Evolutionary conservation across 495 filamentous ascomycete genomes (phyloP), one percentile per base, ranked within the genome.

Genomic region (Neurospora terricola): DNA sequence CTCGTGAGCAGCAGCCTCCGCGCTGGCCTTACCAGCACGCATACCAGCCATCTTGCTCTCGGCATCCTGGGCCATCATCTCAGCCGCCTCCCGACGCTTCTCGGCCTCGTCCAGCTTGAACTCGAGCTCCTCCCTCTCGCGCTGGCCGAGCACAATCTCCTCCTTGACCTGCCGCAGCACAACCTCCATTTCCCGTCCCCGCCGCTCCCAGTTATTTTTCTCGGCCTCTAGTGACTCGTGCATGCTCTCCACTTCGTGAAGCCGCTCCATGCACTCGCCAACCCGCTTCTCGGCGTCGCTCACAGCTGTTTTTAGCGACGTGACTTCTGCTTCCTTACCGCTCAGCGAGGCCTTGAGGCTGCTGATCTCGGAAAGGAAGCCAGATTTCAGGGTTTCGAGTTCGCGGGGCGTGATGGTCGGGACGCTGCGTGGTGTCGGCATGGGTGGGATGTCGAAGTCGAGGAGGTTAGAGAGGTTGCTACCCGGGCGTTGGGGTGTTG

Each of bases 381-480:
- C 84, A 0, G 95, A 97, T 79, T 98, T 98, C 70, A 99, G 85
- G 8, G 89, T 91, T 77, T 99, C 96, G 1, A 98, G 85, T 82
- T 99, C 96, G 37, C 96, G 91, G 1, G 94, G 92, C 4, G 96
- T 97, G 74, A 98, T 90, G 16, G 90, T 92, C 1, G 96, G 96
- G 54, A 98, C 89, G 54, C 92, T 96, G 72, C 95, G 91, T 21
- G 96, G 96, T 1, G 96, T 98, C 4, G 94, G 94, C 12, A 90
- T 87, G 4, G 93, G 92, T 11, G 94, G 93, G 18, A 98, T 91
- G 75, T 98, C 94, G 78, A 98, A 97, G 79, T 99, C 96, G 43
- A 99, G 88, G 10, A 98, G 87, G 75, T 91, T 91, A 39, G 84
- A 81, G 69, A 81, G 76, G 69, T 72, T 78, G 40, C 71, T 66